These are phyloP conservation scores for Cladosporium sp. DNA, from an alignment of 2,329 filamentous ascomycete species.

Conservation along the genomic window DNA sequence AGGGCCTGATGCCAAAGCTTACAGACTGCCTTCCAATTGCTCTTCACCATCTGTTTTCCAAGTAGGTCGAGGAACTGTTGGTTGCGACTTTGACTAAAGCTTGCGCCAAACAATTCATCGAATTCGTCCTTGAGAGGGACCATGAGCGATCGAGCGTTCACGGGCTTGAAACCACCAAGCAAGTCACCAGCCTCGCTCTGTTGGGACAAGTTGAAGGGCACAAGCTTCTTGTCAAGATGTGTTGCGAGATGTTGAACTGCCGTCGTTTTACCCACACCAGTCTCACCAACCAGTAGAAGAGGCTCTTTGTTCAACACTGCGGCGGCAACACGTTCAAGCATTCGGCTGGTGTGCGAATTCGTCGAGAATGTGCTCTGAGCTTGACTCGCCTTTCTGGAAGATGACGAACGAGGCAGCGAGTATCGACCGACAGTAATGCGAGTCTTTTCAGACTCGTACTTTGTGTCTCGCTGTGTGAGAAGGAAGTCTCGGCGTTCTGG, in stretches of 20 bases:
- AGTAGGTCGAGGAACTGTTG: constrained; percentile 79
- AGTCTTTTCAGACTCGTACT: constrained; percentile 49
- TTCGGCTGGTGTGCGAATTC: constrained; percentile 75
- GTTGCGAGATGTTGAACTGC: constrained; percentile 89
- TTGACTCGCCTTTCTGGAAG: constrained; percentile 6
- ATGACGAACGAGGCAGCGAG: constrained; percentile 18
- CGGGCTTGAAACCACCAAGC: constrained; percentile 91
- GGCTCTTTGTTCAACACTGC: constrained; percentile 83
- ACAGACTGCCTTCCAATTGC: constrained; percentile 82
- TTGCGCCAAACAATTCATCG: constrained; percentile 79
- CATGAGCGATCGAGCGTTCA: constrained; percentile 82
- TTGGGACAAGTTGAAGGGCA: constrained; percentile 93
- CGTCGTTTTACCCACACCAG: constrained; percentile 96
- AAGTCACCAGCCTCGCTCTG: constrained; percentile 97
- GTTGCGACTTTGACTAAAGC: constrained; percentile 85
- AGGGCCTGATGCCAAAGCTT: constrained; percentile 86
- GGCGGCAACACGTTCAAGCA: constrained; percentile 84
- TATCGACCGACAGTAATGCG: constrained; percentile 29
- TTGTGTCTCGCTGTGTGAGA: constrained; percentile 67
- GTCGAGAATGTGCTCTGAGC: constrained; percentile 70
- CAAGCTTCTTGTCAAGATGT: constrained; percentile 77
- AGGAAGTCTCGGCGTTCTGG: constrained; percentile 77
- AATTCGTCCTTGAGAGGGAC: constrained; percentile 93
- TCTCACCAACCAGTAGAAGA: constrained; percentile 93
- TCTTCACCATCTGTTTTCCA: constrained; percentile 71